Percentiles rank a stretch among this genome's conserved stretches.
These are phyloP conservation scores for Phytophthora lateralis DNA, from an alignment of 352 stramenopile species.

Conservation along the genomic window DNA sequence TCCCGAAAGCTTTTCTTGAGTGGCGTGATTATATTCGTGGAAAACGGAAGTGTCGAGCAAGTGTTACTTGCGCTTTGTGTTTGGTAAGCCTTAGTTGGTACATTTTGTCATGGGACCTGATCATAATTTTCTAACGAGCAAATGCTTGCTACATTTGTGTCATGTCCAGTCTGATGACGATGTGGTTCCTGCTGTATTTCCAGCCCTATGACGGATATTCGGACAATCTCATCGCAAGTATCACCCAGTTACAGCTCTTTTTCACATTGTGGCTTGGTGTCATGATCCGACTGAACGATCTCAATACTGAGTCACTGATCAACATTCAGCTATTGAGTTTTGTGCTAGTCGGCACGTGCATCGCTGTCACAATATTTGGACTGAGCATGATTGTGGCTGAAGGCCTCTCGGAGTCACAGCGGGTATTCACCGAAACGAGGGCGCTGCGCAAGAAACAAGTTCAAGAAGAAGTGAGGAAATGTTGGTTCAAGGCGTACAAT, in stretches of 20 bases:
- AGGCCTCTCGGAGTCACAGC: conserved; percentile 49
- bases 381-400: conserved; percentile 67
- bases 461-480: conserved; percentile 37
- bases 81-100: conserved; percentile 38
- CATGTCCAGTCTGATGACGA: conserved; percentile 51
- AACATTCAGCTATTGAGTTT: conserved; percentile 64
- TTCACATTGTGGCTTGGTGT: conserved; percentile 83
- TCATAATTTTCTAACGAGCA: no score
- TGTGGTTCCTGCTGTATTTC: conserved; percentile 83
- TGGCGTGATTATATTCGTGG: conserved; percentile 74
- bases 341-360: conserved; percentile 67
- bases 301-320: conserved; percentile 69
- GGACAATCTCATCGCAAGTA: conserved; percentile 74
- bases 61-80: conserved; percentile 68
- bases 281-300: conserved; percentile 71
- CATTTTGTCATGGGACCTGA: not conserved
- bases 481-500: conserved; percentile 62
- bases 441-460: conserved; percentile 49
- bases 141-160: not conserved
- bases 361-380: conserved; percentile 66
- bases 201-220: conserved; percentile 75
- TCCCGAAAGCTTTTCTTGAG: conserved; percentile 80
- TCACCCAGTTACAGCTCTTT: conserved; percentile 81
- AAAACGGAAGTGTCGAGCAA: conserved; percentile 74
- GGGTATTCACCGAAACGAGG: conserved; percentile 46